Conservation (phyloP, 106 monocot species). For the Phalaenopsis equestris region DNA sequence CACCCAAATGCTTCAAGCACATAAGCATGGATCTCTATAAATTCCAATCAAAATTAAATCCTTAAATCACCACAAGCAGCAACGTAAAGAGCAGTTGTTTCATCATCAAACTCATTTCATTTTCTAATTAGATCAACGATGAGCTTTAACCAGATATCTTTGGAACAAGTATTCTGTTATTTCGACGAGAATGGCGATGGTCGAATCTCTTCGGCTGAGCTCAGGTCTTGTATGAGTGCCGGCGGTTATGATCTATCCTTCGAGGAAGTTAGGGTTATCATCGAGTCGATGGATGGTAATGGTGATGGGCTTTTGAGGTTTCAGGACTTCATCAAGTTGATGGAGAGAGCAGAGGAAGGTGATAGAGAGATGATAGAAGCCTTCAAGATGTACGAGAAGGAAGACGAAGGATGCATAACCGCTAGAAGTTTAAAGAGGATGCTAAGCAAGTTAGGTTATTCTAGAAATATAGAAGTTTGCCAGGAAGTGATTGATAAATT, state of each 20-base stretch:
- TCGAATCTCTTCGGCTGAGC: conserved; percentile 39
- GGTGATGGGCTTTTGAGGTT: conserved; percentile 36
- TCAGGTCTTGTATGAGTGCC: conserved; percentile 19
- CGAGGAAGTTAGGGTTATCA: conserved; percentile 23
- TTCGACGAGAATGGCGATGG: conserved; percentile 45
- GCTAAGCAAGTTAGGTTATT: conserved; percentile 26
- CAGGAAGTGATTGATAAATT: no score
- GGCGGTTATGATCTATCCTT: conserved; percentile 19
- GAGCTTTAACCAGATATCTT: not conserved
- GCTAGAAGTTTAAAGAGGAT: conserved; percentile 32
- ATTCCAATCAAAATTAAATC: no score
- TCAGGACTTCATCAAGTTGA: conserved; percentile 36
- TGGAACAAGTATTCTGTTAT: conserved; percentile 10
- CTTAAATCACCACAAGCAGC: no score
- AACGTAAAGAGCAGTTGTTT: no score
- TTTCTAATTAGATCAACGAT: not conserved
- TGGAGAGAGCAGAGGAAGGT: conserved; percentile 22
- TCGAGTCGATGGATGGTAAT: conserved; percentile 26
- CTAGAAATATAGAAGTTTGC: conserved; percentile 31
- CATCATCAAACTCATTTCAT: no score
- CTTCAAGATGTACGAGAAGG: conserved; percentile 34
- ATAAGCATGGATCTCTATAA: no score
- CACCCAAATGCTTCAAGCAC: no score
- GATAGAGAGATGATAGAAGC: conserved; percentile 33
- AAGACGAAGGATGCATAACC: conserved; percentile 36